These are phyloP conservation scores for Clitopilus hobsonii DNA, from an alignment of 768 basidiomycete genomes.

Conservation along the genomic window DNA sequence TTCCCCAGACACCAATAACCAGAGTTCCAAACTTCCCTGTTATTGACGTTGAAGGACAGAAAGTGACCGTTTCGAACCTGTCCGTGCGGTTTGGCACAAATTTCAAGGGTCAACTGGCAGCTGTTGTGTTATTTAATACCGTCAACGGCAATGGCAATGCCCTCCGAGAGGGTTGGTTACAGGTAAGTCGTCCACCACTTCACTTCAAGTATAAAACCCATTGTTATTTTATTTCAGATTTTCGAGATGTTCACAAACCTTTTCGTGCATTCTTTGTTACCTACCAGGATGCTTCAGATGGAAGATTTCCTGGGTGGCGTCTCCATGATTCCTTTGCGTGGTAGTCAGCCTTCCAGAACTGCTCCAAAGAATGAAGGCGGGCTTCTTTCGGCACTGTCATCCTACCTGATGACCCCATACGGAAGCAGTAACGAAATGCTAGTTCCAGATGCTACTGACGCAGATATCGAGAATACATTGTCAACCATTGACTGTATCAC, in stretches of 20 bases:
- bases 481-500: conserved; percentile 94
- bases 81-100: conserved; percentile 94
- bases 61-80: conserved; percentile 84
- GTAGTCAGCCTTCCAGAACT: conserved; percentile 59
- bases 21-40: conserved; percentile 82
- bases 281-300: conserved; percentile 90
- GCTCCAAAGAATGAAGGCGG: conserved; percentile 80
- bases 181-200: conserved; percentile 40
- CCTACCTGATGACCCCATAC: conserved; percentile 96
- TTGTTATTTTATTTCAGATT: conserved; percentile 52
- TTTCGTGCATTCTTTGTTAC: conserved; percentile 90
- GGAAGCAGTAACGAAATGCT: conserved; percentile 65
- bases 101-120: conserved; percentile 92
- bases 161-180: conserved; percentile 91
- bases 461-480: conserved; percentile 90
- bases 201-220: neutral
- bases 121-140: conserved; percentile 95
- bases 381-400: conserved; percentile 87
- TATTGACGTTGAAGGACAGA: conserved; percentile 85
- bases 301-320: conserved; percentile 97
- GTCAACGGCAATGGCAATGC: conserved; percentile 95
- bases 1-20: conserved; percentile 66
- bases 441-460: conserved; percentile 85
- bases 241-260: conserved; percentile 99
- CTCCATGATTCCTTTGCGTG: conserved; percentile 86